phyloP scores from a whole-genome alignment of 2,329 filamentous ascomycete species.

The Gliomastix tumulicola region DNA sequence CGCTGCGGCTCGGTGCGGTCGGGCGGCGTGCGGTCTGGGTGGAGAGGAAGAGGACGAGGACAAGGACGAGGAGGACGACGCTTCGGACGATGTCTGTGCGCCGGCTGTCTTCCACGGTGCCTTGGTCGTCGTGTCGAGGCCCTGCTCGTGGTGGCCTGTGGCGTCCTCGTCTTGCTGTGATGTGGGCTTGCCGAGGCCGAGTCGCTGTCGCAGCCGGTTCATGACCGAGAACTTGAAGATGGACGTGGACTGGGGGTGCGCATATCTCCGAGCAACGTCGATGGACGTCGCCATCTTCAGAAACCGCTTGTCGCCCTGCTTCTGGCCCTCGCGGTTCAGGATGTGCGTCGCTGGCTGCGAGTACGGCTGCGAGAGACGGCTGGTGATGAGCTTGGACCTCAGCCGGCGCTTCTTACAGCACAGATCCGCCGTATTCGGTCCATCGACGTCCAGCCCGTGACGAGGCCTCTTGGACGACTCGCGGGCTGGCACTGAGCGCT shows the following conservation, averaged over 20 bases:
- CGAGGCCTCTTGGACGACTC: slow-evolving; percentile 51
- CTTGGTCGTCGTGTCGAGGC: slow-evolving; percentile 7
- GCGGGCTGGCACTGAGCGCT: too few relatives aligned
- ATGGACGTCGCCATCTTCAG: slow-evolving; percentile 37
- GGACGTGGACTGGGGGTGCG: slow-evolving; percentile 39
- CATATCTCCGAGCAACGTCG: slow-evolving; percentile 21
- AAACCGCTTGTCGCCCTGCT: slow-evolving; percentile 38
- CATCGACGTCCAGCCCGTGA: slow-evolving; percentile 51
- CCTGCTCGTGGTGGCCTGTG: too few relatives aligned
- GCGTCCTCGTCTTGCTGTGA: slow-evolving; percentile 9
- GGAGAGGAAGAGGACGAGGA: slow-evolving; percentile 9
- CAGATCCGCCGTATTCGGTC: slow-evolving; percentile 40
- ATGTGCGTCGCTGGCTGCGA: slow-evolving; percentile 65
- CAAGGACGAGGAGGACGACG: slow-evolving; percentile 6
- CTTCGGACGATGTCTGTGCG: too few relatives aligned
- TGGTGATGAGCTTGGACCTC: slow-evolving; percentile 58
- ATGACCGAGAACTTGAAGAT: slow-evolving; percentile 60
- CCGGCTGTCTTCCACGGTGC: slow-evolving; percentile 13
- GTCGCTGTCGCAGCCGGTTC: slow-evolving; percentile 48
- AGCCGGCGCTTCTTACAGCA: slow-evolving; percentile 62
- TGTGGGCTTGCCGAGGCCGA: slow-evolving; percentile 15
- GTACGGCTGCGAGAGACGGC: slow-evolving; percentile 61
- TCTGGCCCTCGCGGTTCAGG: slow-evolving; percentile 48
- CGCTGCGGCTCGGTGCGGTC: too few relatives aligned
- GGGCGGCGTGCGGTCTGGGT: too few relatives aligned